Conservation (phyloP, 2,329 filamentous ascomycete species). For the Rosellinia necatrix region DNA sequence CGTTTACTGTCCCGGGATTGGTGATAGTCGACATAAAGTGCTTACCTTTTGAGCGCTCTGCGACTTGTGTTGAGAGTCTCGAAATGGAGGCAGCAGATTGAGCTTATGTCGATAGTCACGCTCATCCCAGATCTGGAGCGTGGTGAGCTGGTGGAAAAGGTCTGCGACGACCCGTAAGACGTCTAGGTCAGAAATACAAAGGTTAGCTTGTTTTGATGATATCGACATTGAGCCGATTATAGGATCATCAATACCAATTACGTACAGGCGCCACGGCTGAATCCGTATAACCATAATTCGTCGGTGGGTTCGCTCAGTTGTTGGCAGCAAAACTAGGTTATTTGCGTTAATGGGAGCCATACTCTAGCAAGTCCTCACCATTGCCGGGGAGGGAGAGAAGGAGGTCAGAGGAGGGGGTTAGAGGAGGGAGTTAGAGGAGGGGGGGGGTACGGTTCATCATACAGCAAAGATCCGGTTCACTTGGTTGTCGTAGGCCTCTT, state of each 20-base stretch:
- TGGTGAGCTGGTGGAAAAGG: slow-evolving; percentile 41
- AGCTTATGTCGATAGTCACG: slow-evolving; percentile 21
- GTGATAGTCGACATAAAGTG: background rate
- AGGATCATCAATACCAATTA: slow-evolving; percentile 2
- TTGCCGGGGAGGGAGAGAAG: background rate
- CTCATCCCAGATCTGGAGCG: slow-evolving; percentile 24
- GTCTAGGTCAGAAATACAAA: slow-evolving; percentile 2
- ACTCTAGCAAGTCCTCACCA: background rate
- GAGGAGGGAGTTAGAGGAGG: too few relatives aligned
- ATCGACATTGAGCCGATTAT: background rate
- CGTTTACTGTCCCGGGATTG: background rate
- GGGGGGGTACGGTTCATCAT: too few relatives aligned
- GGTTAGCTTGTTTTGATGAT: slow-evolving; percentile 10
- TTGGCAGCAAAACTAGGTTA: slow-evolving; percentile 27
- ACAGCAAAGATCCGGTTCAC: slow-evolving; percentile 34
- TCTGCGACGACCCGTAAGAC: slow-evolving; percentile 46
- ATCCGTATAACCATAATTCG: slow-evolving; percentile 48
- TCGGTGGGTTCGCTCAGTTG: slow-evolving; percentile 34
- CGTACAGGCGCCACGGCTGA: slow-evolving; percentile 45
- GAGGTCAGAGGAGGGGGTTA: too few relatives aligned
- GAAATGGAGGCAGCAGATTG: slow-evolving; percentile 23
- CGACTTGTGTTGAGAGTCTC: slow-evolving; percentile 19
- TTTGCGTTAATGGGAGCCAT: slow-evolving; percentile 6
- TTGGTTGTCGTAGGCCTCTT: slow-evolving; percentile 27
- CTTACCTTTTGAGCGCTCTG: slow-evolving; percentile 23